Conservation (phyloP, 495 filamentous ascomycete species). For the Podospora didyma region DNA sequence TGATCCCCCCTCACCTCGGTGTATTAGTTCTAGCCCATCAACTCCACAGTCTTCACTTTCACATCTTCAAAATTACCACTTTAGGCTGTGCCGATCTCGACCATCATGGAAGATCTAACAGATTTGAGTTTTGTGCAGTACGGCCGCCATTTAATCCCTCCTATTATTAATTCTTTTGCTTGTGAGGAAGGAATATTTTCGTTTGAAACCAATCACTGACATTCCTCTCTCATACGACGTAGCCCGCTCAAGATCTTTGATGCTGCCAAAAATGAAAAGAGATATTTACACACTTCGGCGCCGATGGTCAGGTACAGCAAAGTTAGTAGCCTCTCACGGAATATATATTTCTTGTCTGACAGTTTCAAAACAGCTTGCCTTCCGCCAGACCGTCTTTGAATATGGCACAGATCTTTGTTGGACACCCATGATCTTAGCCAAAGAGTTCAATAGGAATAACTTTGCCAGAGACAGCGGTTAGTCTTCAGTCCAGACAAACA, state of each 20-base stretch:
- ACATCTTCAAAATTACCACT: neutral
- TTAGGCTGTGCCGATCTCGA: neutral
- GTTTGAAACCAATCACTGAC: too few relatives aligned
- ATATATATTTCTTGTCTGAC: neutral
- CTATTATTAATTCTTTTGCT: neutral
- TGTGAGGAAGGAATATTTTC: neutral
- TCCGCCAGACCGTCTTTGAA: constrained; percentile 55
- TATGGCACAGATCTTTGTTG: constrained; percentile 62
- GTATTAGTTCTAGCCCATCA: neutral
- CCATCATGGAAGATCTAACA: constrained; percentile 3
- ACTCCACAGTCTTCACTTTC: neutral
- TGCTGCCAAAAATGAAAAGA: constrained; percentile 44
- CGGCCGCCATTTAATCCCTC: constrained; percentile 1
- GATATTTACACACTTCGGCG: constrained; percentile 55
- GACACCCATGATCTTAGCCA: constrained; percentile 69
- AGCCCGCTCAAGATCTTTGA: constrained; percentile 59
- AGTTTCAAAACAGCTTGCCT: constrained; percentile 46
- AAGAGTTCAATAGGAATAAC: constrained; percentile 60
- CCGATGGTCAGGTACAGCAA: constrained; percentile 70
- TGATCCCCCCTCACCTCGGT: too few relatives aligned
- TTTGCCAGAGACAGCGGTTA: constrained; percentile 56
- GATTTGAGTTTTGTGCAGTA: constrained; percentile 22
- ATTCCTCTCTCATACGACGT: neutral
- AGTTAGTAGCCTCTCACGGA: constrained; percentile 19
- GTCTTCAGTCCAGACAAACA: constrained; percentile 11